phyloP scores from a whole-genome alignment of 306 rosid genomes.

The Sesbania bispinosa region DNA sequence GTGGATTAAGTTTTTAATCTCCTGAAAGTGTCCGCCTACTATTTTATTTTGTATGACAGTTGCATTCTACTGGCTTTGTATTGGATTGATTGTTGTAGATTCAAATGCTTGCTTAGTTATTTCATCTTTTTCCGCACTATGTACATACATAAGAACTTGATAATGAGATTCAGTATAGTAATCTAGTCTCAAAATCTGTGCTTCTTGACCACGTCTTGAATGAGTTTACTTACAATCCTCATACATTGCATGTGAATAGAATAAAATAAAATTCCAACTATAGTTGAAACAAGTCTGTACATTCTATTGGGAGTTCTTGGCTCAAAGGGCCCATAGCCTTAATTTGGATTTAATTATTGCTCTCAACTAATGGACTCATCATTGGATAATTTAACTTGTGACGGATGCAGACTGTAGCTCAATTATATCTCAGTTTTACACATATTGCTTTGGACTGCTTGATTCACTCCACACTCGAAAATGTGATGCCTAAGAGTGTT shows the following conservation, averaged over 20 bases:
- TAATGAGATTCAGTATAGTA: constrained; percentile 5
- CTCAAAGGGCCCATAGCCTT: neutral
- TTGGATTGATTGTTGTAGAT: constrained; percentile 13
- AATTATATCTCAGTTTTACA: constrained; percentile 4
- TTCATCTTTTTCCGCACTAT: neutral
- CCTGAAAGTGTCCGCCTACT: neutral
- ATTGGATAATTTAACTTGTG: constrained; percentile 12
- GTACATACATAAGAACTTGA: neutral
- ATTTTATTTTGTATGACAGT: constrained; percentile 10
- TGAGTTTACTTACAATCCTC: neutral
- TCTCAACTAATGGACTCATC: neutral
- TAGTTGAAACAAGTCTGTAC: neutral
- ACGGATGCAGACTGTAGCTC: constrained; percentile 1
- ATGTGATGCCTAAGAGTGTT: neutral
- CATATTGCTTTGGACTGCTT: constrained; percentile 10
- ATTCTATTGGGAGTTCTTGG: neutral
- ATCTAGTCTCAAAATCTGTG: neutral
- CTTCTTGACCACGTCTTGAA: neutral
- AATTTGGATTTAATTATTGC: neutral
- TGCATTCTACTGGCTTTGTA: constrained; percentile 2
- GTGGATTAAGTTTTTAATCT: constrained; percentile 13
- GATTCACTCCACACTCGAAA: neutral
- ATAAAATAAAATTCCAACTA: constrained; percentile 8
- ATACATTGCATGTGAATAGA: neutral
- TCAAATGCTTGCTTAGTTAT: neutral